Evolutionary conservation across 495 filamentous ascomycete species (phyloP), one percentile per base, ranked within the genome.

Genomic region (Penicillium cataractarum): DNA sequence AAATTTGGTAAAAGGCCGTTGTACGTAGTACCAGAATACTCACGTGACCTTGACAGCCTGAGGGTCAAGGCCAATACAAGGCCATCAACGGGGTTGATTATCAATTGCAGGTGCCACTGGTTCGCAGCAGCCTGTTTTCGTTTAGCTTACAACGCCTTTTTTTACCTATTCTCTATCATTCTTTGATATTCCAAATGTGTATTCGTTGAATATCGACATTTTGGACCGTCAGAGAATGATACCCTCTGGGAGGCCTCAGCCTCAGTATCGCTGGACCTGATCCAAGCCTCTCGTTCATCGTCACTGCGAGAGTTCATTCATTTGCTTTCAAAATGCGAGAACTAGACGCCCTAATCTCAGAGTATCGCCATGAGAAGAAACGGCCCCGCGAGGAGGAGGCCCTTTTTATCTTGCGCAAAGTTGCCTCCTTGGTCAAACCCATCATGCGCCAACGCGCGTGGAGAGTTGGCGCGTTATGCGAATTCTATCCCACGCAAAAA

Each of bases 401-500:
- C n/a, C 82, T 97, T 13, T 80, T 86, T n/a, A 86, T 85, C 44
- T 82, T 98, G 13, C 89, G 86, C 62, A 93, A 92, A 74, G 82
- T 97, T 24, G 92, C 93, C 19, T 95, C 92, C 13, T 74, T 97
- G 15, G 93, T 98, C 46, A 99, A 97, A 74, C 95, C 95, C 15
- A 90, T 99, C 57, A 98, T 98, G 94, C 82, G 91, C 63, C 91
- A 90, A 54, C 83, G 92, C 46, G 81, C 80, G 26, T 99, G 93
- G 91, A 88, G 76, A 63, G 91, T 99, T 22, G 84, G 86, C 7
- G 85, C 88, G 42, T 84, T 99, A 17, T 85, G 86, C 27, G 95
- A 98, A 73, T 96, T 99, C 74, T 91, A 89, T 62, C 95, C 94
- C 0, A 78, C 83, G 2, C 80, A 96, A 65, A 72, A 76, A 7